phyloP scores from a whole-genome alignment of 1,284 basidiomycete species.

The Marasmius fiardii region DNA sequence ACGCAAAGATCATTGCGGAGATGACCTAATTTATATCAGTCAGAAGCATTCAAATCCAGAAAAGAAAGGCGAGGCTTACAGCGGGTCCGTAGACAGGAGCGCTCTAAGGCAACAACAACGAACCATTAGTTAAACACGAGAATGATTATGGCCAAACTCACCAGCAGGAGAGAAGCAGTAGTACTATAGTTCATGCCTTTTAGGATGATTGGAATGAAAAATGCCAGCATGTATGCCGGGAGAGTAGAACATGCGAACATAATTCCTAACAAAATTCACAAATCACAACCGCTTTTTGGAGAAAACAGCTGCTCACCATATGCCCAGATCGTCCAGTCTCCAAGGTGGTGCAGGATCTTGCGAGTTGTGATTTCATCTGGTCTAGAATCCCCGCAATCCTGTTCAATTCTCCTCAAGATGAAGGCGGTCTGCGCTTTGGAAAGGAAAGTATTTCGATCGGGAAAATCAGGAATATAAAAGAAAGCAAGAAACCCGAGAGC shows the following conservation, averaged over 20 bases:
- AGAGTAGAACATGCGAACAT: constrained; percentile 40
- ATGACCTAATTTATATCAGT: constrained; percentile 19
- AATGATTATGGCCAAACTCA: constrained; percentile 15
- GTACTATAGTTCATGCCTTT: constrained; percentile 31
- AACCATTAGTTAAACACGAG: not conserved
- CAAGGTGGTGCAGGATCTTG: constrained; percentile 33
- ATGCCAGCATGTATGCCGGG: constrained; percentile 37
- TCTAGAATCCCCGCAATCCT: constrained; percentile 11
- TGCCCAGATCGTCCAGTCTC: constrained; percentile 42
- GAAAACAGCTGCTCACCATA: constrained; percentile 28
- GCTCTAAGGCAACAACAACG: not conserved
- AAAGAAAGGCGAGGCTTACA: constrained; percentile 4
- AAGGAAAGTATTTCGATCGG: constrained; percentile 11
- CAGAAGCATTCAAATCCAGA: constrained; percentile 12
- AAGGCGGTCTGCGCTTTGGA: constrained; percentile 6
- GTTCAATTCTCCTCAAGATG: constrained; percentile 4
- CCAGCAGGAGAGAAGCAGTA: constrained; percentile 28
- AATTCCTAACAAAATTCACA: constrained; percentile 23
- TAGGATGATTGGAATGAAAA: constrained; percentile 41
- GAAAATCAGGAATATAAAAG: constrained; percentile 9
- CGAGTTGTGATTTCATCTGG: constrained; percentile 33
- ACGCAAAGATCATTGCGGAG: constrained; percentile 35
- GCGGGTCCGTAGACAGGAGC: not conserved
- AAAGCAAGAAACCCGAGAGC: constrained; percentile 3
- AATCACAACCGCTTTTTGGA: not conserved